A percentile compares a stretch with the other conserved stretches of the same genome.
Evolutionary conservation across 495 filamentous ascomycete species (phyloP).

Genomic region (Talaromyces thailandensis): DNA sequence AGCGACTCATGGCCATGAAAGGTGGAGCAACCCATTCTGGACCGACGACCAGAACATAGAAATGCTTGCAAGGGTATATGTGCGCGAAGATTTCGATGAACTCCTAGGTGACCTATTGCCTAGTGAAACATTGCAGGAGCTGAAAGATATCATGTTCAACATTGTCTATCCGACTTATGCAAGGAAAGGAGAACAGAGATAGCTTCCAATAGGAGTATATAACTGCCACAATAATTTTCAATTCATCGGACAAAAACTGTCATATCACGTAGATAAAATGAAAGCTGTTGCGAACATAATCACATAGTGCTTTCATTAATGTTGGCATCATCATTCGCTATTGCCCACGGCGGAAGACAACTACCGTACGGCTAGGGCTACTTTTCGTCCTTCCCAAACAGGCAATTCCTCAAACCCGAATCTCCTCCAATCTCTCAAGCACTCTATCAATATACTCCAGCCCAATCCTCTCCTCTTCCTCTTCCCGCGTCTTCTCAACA

Average conservation of each 20-base stretch:
- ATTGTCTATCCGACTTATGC: conserved; percentile 8
- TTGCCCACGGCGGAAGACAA: too few species aligned
- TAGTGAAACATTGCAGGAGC: background rate
- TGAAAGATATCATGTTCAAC: conserved; percentile 4
- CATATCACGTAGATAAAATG: too few species aligned
- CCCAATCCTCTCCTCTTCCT: background rate
- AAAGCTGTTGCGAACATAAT: too few species aligned
- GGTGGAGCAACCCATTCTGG: background rate
- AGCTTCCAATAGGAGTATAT: background rate
- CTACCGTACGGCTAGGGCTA: too few species aligned
- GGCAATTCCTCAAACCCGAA: background rate
- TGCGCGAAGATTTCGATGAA: background rate
- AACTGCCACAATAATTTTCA: too few species aligned
- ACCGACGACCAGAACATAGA: background rate
- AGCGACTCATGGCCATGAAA: background rate
- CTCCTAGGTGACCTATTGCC: background rate
- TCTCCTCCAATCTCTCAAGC: background rate
- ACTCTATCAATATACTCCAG: background rate
- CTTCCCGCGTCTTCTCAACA: background rate
- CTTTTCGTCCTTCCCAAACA: background rate
- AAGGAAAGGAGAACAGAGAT: background rate
- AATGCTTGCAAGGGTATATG: background rate
- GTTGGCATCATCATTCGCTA: too few species aligned
- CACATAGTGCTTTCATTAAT: too few species aligned
- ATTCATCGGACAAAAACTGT: too few species aligned